These are phyloP conservation scores for Iris macrosiphon DNA, from an alignment of 106 monocot species.

Conservation along the genomic window DNA sequence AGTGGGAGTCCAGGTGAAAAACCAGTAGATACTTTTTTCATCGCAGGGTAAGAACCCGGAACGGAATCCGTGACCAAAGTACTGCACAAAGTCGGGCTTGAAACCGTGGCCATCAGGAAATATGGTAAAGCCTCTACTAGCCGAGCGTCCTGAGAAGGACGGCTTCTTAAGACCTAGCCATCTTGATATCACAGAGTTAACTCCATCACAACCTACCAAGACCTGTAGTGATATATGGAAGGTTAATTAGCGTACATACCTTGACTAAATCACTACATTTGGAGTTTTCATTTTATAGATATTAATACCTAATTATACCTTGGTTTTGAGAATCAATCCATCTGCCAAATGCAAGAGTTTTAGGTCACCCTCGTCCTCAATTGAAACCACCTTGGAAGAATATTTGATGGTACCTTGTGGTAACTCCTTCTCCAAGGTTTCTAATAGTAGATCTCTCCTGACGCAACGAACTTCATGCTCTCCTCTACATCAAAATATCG, in stretches of 20 bases:
- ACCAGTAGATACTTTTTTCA: constrained; percentile 53
- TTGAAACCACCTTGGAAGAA: constrained; percentile 43
- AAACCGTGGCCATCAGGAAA: constrained; percentile 44
- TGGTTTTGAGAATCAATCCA: constrained; percentile 50
- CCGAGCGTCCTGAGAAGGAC: constrained; percentile 27
- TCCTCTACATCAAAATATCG: constrained; percentile 23
- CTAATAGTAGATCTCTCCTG: constrained; percentile 38
- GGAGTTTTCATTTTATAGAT: too few relatives aligned
- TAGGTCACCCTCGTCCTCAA: constrained; percentile 28
- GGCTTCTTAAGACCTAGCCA: constrained; percentile 52
- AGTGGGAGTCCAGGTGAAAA: constrained; percentile 45
- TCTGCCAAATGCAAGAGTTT: constrained; percentile 51
- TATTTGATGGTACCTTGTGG: constrained; percentile 42
- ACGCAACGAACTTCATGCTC: constrained; percentile 37
- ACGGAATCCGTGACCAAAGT: constrained; percentile 22
- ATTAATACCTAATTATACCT: constrained; percentile 19
- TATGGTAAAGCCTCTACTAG: constrained; percentile 32
- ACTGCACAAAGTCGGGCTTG: constrained; percentile 24
- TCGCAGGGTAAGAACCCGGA: constrained; percentile 30
- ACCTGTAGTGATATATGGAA: constrained; percentile 42
- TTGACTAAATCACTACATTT: too few relatives aligned
- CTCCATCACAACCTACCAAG: constrained; percentile 74
- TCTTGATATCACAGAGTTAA: constrained; percentile 53
- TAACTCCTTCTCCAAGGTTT: constrained; percentile 39
- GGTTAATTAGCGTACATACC: too few relatives aligned